Evolutionary conservation across 768 basidiomycete species (phyloP).

Genomic region (Xerocomellus dryophilus): DNA sequence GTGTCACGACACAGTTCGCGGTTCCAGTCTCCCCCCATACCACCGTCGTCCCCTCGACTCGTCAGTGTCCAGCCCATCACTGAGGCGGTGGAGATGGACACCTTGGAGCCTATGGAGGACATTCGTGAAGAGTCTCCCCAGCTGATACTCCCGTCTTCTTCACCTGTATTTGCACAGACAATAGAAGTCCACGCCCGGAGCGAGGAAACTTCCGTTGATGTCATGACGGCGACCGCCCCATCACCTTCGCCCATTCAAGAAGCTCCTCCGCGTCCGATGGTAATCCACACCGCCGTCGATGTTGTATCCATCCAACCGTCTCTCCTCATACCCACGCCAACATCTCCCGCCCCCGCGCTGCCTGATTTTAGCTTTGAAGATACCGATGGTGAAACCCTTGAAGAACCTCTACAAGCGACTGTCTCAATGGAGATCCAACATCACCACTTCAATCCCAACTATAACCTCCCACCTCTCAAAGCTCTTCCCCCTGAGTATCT

Average conservation of each 20-base stretch:
- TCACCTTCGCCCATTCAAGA: constrained; percentile 3
- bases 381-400: constrained; percentile 25
- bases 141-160: constrained; percentile 24
- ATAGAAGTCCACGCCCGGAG: not conserved
- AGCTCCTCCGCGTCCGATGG: constrained; percentile 14
- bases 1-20: constrained; percentile 20
- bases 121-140: constrained; percentile 24
- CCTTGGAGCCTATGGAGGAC: constrained; percentile 19
- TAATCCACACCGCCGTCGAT: constrained; percentile 29
- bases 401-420: constrained; percentile 15
- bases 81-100: constrained; percentile 14
- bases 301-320: constrained; percentile 25
- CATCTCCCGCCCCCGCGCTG: constrained; percentile 31
- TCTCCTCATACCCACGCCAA: constrained; percentile 36
- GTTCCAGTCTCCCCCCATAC: constrained; percentile 8
- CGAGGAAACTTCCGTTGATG: not conserved
- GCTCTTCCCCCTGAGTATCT: constrained; percentile 53
- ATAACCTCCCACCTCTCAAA: constrained; percentile 54
- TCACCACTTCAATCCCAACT: constrained; percentile 44
- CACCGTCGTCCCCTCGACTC: constrained; percentile 8
- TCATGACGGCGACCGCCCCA: not conserved
- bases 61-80: constrained; percentile 4
- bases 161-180: constrained; percentile 6
- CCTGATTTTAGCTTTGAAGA: constrained; percentile 35
- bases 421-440: constrained; percentile 23